A percentile compares a stretch with the other conserved stretches of the same genome.
Evolutionary conservation across 2,329 filamentous ascomycete genomes (phyloP).

Genomic region (Chrysoporthe austroafricana): DNA sequence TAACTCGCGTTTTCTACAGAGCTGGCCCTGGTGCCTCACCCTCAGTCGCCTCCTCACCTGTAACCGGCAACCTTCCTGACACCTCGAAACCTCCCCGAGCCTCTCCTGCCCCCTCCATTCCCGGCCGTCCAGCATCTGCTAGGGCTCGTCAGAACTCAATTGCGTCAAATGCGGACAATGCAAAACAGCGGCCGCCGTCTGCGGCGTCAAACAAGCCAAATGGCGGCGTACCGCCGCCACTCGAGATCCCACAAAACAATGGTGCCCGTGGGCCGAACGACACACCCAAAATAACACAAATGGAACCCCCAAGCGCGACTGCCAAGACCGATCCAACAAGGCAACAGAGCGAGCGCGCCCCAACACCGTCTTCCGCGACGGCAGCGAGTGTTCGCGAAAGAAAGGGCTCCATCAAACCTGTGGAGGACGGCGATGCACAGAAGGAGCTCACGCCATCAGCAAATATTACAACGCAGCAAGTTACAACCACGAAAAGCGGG

Average conservation of each 20-base stretch:
- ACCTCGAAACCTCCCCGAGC: slow-evolving; percentile 52
- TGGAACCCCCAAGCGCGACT: slow-evolving; percentile 50
- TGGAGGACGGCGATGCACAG: slow-evolving; percentile 50
- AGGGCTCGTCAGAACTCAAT: slow-evolving; percentile 77
- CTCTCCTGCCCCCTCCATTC: slow-evolving; percentile 63
- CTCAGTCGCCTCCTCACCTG: slow-evolving; percentile 74
- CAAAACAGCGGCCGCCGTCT: slow-evolving; percentile 59
- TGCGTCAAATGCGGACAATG: slow-evolving; percentile 60
- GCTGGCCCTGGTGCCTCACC: slow-evolving; percentile 54
- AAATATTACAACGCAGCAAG: slow-evolving; percentile 48
- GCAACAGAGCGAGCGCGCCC: slow-evolving; percentile 24
- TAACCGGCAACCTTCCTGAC: slow-evolving; percentile 71
- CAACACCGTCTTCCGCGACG: slow-evolving; percentile 31
- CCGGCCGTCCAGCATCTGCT: slow-evolving; percentile 67
- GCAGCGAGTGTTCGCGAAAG: slow-evolving; percentile 32
- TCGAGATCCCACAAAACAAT: slow-evolving; percentile 41
- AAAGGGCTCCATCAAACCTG: slow-evolving; percentile 40
- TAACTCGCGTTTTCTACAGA: slow-evolving; percentile 36
- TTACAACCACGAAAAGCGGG: slow-evolving; percentile 55
- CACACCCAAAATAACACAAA: slow-evolving; percentile 44
- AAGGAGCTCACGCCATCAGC: slow-evolving; percentile 45
- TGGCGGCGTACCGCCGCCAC: slow-evolving; percentile 46
- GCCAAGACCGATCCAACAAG: slow-evolving; percentile 41
- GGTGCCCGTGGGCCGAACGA: slow-evolving; percentile 46
- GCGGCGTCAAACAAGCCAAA: slow-evolving; percentile 66